Conservation (phyloP, 208 protist species). For the Leishmania arabica region DNA sequence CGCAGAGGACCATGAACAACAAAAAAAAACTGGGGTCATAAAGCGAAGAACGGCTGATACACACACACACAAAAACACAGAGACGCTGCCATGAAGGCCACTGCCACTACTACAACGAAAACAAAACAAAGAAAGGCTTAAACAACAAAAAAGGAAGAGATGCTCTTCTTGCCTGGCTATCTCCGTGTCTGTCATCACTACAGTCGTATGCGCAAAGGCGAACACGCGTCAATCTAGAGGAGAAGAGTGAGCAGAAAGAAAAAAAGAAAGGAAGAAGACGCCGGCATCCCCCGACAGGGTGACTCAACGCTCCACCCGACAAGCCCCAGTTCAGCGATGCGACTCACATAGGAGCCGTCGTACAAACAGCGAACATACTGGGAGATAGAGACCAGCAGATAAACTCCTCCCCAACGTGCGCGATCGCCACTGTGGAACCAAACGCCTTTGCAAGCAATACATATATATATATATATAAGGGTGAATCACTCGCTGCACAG, state of each 20-base stretch:
- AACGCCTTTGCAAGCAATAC: neutral
- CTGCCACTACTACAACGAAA: neutral
- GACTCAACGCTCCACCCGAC: neutral
- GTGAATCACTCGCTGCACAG: neutral
- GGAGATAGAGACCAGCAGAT: neutral
- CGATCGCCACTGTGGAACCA: neutral
- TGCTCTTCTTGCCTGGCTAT: neutral
- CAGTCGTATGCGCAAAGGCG: neutral
- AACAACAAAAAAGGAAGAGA: neutral
- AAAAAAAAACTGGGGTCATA: neutral
- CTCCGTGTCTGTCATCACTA: neutral
- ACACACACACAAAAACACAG: slow-evolving; percentile 6
- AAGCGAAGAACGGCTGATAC: neutral
- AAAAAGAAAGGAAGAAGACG: neutral
- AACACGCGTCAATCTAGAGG: neutral
- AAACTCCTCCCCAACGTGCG: neutral
- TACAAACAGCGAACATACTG: neutral
- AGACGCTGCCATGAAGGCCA: slow-evolving; percentile 8
- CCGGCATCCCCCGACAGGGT: neutral
- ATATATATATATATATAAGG: neutral
- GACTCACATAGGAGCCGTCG: too few relatives aligned
- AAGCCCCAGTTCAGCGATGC: neutral
- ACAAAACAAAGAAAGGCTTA: neutral
- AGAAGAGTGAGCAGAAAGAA: neutral
- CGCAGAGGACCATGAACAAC: neutral